Evolutionary conservation across 2,329 filamentous ascomycete species (phyloP).

Genomic region (Colletotrichum brevisporum): DNA sequence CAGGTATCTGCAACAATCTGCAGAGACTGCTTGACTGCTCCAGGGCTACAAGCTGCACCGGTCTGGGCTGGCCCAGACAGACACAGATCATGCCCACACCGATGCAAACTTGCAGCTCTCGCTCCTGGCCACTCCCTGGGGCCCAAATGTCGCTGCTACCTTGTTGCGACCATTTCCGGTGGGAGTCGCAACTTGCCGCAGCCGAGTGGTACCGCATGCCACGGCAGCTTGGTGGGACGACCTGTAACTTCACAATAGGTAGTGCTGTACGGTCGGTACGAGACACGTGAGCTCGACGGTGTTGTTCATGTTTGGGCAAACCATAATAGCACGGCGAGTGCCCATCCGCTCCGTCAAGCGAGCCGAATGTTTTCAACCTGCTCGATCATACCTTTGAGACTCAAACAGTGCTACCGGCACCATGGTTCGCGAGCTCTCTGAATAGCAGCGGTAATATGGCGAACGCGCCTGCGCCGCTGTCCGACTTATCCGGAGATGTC

Average conservation of each 20-base stretch:
- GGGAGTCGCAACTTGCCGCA: neutral
- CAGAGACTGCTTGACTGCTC: conserved; percentile 5
- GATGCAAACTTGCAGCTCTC: conserved; percentile 22
- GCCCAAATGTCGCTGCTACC: conserved; percentile 19
- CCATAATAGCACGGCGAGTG: conserved; percentile 21
- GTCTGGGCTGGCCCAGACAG: conserved; percentile 30
- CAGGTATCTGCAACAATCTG: neutral
- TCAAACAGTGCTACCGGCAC: neutral
- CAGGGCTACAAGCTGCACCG: conserved; percentile 7
- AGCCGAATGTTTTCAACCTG: neutral
- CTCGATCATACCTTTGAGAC: neutral
- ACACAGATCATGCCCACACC: conserved; percentile 34
- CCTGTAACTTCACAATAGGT: neutral
- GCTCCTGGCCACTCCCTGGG: conserved; percentile 9
- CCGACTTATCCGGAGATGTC: neutral
- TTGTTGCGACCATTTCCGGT: conserved; percentile 20
- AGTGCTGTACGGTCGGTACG: no score
- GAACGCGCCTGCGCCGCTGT: neutral
- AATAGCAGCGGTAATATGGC: neutral
- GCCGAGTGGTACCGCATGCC: conserved; percentile 4
- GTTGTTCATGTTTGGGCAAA: neutral
- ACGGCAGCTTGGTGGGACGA: conserved; percentile 20
- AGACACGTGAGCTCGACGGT: neutral
- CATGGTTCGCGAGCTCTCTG: neutral
- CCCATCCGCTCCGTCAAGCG: conserved; percentile 2